Evolutionary conservation across 2,329 filamentous ascomycete species (phyloP).

Genomic region (Cadophora malorum): DNA sequence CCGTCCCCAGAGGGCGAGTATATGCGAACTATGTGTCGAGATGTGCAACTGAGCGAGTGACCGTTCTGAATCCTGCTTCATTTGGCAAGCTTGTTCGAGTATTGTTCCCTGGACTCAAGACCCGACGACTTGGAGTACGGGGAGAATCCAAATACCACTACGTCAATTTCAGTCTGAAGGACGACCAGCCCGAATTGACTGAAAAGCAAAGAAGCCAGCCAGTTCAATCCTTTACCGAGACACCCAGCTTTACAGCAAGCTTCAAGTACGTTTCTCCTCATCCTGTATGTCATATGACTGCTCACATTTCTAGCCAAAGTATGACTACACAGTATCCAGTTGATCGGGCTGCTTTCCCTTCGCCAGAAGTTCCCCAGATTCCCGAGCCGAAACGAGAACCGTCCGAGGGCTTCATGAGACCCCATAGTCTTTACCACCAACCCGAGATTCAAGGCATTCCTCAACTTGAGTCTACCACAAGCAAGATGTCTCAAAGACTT

Average conservation of each 20-base stretch:
- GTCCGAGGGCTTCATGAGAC: conserved; percentile 46
- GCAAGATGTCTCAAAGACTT: conserved; percentile 64
- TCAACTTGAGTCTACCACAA: conserved; percentile 61
- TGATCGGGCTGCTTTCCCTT: conserved; percentile 48
- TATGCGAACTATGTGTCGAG: conserved; percentile 95
- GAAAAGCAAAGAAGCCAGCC: conserved; percentile 53
- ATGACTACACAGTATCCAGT: conserved; percentile 43
- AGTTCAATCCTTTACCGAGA: conserved; percentile 58
- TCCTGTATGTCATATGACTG: conserved; percentile 1
- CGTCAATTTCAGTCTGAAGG: conserved; percentile 67
- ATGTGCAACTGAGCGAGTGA: conserved; percentile 92
- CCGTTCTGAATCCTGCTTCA: conserved; percentile 93
- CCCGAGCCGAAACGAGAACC: conserved; percentile 40
- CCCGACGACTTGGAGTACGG: conserved; percentile 86
- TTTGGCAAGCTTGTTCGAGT: conserved; percentile 98
- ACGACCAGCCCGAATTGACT: conserved; percentile 52
- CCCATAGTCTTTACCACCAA: conserved; percentile 64
- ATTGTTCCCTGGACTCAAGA: conserved; percentile 94
- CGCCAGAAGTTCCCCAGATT: conserved; percentile 48
- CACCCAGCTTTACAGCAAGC: conserved; percentile 54
- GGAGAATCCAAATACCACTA: conserved; percentile 99
- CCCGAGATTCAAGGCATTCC: conserved; percentile 62
- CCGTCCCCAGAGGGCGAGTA: conserved; percentile 89
- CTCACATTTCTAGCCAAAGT: conserved; percentile 39
- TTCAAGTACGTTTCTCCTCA: conserved; percentile 53